Evolutionary conservation across 2,329 filamentous ascomycete genomes (phyloP).

Genomic region (Alternaria consortialis): DNA sequence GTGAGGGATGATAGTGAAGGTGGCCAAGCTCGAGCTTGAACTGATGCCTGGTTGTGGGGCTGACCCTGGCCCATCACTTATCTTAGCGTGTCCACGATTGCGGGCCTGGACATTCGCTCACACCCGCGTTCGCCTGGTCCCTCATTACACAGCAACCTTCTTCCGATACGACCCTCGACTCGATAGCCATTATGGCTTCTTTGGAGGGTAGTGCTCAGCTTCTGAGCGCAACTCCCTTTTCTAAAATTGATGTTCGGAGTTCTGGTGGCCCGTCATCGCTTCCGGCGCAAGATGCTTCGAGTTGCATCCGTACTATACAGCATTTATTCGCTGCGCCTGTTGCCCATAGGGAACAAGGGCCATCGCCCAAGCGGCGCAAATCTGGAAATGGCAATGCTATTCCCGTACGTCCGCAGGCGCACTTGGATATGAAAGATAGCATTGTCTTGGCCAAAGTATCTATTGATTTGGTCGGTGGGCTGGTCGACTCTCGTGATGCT

Average conservation of each 20-base stretch:
- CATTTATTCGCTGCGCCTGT: constrained; percentile 26
- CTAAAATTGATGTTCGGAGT: neutral
- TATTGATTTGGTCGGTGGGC: constrained; percentile 37
- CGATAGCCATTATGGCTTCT: constrained; percentile 25
- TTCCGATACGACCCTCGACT: neutral
- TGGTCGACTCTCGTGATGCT: neutral
- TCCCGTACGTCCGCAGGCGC: neutral
- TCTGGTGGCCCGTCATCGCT: constrained; percentile 1
- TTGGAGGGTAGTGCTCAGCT: constrained; percentile 31
- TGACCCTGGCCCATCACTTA: constrained; percentile 17
- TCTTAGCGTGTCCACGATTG: constrained; percentile 31
- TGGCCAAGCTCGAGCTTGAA: neutral
- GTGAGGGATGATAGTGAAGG: neutral
- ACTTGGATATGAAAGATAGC: constrained; percentile 31
- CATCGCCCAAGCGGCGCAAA: constrained; percentile 43
- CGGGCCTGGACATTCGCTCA: constrained; percentile 6
- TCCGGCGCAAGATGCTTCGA: constrained; percentile 20
- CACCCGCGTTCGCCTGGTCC: constrained; percentile 17
- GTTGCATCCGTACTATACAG: constrained; percentile 21
- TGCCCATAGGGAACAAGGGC: constrained; percentile 17
- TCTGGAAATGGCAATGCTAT: constrained; percentile 17
- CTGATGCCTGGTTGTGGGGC: constrained; percentile 18
- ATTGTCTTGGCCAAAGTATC: constrained; percentile 40
- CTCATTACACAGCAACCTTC: constrained; percentile 1
- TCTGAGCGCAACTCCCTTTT: constrained; percentile 6